Percentiles rank a stretch among this genome's conserved stretches.
These are phyloP conservation scores for Cenococcum geophilum DNA, from an alignment of 495 filamentous ascomycete genomes.

Conservation along the genomic window DNA sequence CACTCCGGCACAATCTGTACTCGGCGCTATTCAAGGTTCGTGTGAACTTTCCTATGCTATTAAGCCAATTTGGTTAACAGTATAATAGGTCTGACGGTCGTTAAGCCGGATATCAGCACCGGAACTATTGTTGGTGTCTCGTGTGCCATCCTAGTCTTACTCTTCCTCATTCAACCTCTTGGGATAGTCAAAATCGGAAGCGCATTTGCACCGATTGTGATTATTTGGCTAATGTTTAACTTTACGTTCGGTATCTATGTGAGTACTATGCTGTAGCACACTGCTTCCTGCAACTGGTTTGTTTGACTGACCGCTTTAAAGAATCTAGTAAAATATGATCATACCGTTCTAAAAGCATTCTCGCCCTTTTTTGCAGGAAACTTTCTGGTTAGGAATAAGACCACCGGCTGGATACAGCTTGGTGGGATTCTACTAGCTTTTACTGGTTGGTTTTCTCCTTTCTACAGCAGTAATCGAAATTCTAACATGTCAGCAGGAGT, in stretches of 20 bases:
- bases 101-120: conserved; percentile 43
- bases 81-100: conserved; percentile 50
- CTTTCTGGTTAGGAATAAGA: conserved; percentile 54
- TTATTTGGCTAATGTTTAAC: conserved; percentile 65
- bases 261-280: neutral
- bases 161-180: conserved; percentile 65
- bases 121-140: conserved; percentile 57
- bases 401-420: conserved; percentile 56
- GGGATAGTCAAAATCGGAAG: conserved; percentile 57
- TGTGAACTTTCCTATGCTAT: conserved; percentile 57
- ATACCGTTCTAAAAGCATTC: conserved; percentile 63
- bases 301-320: conserved; percentile 7
- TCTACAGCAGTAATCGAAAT: too few species aligned
- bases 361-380: conserved; percentile 56
- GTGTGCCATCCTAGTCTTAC: conserved; percentile 59
- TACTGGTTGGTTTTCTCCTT: conserved; percentile 38
- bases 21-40: conserved; percentile 68
- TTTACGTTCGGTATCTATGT: conserved; percentile 59
- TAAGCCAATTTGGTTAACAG: neutral
- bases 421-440: conserved; percentile 64
- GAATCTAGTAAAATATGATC: conserved; percentile 51
- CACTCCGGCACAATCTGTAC: conserved; percentile 64
- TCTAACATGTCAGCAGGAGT: conserved; percentile 38
- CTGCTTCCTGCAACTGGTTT: neutral
- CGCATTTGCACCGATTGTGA: conserved; percentile 65